Base-by-base conservation (phyloP, 495 filamentous ascomycete species). In the Xylaria grammica region DNA sequence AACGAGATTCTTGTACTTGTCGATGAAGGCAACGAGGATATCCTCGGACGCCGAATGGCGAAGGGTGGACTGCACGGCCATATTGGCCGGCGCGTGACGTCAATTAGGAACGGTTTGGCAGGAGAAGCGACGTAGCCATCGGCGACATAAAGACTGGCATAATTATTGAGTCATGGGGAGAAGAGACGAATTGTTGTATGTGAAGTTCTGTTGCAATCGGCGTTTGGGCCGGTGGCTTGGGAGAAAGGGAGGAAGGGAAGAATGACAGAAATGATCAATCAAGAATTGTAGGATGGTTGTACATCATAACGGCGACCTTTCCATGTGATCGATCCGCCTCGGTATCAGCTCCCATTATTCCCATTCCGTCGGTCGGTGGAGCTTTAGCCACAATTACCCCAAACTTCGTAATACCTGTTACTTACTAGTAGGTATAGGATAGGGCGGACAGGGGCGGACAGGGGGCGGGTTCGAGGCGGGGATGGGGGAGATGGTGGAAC, bases 51-150 rank as follows among this genome's bases (percentile, higher is more conserved):
- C 79, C 66, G 84, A 81, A 63, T 81, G 81, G 55, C 88, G 89
- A 59, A 97, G 84, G 9, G 91, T 96, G 30, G 93, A 97, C 78
- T 96, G 93, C 66, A 84, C 87, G 55, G 93, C 92, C 93, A 97
- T 97, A 0, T 60, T 67, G 71, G 45, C 50, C 24, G 51, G 40
- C 60, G 50, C 68, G 68, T 68, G 66, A 69, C 68, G 69, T 68
- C 60, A 66, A 65, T 67, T 44, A 57, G 67, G 57, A 60, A 42
- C 13, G 8, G 63, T 44, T 55, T 61, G 29, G 53, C 27, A 67
- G 40, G 22, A 64, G 19, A 63, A 34, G 50, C 60, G 42, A 45
- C 15, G 27, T 57, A 29, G 62, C 52, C 53, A 58, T 57, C 10
- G 62, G 62, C 40, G 38, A n/a, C 27, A 45, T 44, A 13, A 26